Conservation (phyloP, 352 stramenopile genomes). For the Phytophthora megakarya region DNA sequence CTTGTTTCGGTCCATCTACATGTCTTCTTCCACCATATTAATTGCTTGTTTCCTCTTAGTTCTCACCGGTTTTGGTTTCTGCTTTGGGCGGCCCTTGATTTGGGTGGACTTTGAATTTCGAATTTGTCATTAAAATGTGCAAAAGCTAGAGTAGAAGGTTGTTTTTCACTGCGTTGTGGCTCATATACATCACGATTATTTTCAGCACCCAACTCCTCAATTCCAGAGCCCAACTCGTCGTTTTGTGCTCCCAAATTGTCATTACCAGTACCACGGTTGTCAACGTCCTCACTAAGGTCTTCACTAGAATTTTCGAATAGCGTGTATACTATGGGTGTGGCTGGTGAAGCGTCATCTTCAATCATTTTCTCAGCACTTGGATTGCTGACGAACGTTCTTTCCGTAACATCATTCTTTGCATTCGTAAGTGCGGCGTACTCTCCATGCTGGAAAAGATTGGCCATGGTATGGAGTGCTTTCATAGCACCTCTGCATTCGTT, state of each 20-base stretch:
- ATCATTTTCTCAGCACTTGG: neutral
- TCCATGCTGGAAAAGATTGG: constrained; percentile 12
- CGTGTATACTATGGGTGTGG: no score
- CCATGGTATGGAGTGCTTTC: neutral
- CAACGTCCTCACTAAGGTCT: no score
- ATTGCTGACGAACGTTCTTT: neutral
- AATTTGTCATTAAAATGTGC: neutral
- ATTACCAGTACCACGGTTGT: neutral
- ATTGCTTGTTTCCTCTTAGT: constrained; percentile 11
- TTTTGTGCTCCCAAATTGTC: neutral
- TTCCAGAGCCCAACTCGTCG: neutral
- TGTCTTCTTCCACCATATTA: constrained; percentile 9
- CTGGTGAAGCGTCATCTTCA: no score
- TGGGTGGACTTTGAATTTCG: constrained; percentile 2
- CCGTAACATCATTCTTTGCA: no score
- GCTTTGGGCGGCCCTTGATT: constrained; percentile 3
- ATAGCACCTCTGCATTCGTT: constrained; percentile 6
- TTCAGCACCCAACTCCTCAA: constrained; percentile 4
- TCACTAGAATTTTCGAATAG: no score
- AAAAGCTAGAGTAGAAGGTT: no score
- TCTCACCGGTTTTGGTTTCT: constrained; percentile 12
- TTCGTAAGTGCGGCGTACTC: no score
- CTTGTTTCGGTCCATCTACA: neutral
- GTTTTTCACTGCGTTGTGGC: neutral
- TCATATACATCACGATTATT: neutral